Evolutionary conservation across 306 rosid species (phyloP).

Genomic region (Ormosia emarginata): DNA sequence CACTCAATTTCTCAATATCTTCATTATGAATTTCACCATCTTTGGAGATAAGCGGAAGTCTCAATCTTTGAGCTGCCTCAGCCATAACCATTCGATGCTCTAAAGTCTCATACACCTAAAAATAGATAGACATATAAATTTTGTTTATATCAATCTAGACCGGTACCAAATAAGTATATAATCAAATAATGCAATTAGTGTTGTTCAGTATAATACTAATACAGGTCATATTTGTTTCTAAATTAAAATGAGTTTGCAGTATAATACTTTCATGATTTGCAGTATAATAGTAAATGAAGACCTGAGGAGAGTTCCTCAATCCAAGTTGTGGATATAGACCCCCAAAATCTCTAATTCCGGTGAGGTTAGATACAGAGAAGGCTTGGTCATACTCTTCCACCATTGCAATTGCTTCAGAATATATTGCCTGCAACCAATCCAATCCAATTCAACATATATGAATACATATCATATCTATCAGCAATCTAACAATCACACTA

Average conservation of each 20-base stretch:
- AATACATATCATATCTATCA: no score
- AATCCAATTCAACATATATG: no score
- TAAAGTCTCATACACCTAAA: slow-evolving; percentile 76
- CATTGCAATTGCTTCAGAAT: slow-evolving; percentile 62
- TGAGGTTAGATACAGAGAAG: slow-evolving; percentile 38
- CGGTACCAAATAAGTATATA: neutral
- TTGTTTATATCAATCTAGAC: slow-evolving; percentile 9
- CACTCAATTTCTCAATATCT: slow-evolving; percentile 79
- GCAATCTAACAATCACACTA: no score
- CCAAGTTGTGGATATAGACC: slow-evolving; percentile 64
- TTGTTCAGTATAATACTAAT: neutral
- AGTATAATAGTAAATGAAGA: neutral
- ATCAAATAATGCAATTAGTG: neutral
- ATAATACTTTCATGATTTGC: neutral
- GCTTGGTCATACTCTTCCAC: slow-evolving; percentile 61
- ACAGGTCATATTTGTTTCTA: neutral
- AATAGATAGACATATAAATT: slow-evolving; percentile 13
- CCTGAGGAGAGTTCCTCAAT: slow-evolving; percentile 76
- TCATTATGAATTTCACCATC: slow-evolving; percentile 86
- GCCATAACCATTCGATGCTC: slow-evolving; percentile 86
- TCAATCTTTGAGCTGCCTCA: slow-evolving; percentile 89
- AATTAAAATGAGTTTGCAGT: neutral
- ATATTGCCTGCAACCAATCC: slow-evolving; percentile 30
- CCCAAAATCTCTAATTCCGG: slow-evolving; percentile 34
- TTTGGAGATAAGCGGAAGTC: slow-evolving; percentile 86